These are phyloP conservation scores for Xerophyta viscosa DNA, from an alignment of 106 monocot species.

Conservation along the genomic window DNA sequence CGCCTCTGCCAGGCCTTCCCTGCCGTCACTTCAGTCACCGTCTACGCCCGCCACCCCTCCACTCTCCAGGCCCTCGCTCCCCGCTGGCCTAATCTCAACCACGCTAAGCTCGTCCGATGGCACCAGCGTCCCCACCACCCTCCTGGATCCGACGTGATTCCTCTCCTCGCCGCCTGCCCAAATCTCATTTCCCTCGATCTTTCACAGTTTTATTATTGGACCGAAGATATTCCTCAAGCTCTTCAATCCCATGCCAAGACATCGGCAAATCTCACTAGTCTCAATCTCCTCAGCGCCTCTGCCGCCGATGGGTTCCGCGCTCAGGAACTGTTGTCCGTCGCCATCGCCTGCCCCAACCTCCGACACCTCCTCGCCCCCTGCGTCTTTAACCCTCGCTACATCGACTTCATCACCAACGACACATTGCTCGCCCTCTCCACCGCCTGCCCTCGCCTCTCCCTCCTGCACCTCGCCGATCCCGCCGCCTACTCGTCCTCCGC, in stretches of 20 bases:
- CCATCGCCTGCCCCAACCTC: conserved; percentile 49
- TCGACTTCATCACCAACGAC: conserved; percentile 56
- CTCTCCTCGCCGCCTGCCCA: conserved; percentile 38
- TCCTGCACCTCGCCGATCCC: conserved; percentile 60
- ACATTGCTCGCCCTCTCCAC: conserved; percentile 38
- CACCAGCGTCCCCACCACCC: conserved; percentile 46
- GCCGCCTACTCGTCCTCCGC: conserved; percentile 14
- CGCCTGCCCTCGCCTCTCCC: conserved; percentile 40
- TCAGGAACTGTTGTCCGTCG: conserved; percentile 34
- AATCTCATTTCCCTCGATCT: conserved; percentile 50
- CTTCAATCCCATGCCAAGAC: conserved; percentile 21
- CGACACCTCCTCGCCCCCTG: conserved; percentile 40
- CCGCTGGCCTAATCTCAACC: conserved; percentile 35
- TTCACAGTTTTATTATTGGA: conserved; percentile 88
- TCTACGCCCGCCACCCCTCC: conserved; percentile 61
- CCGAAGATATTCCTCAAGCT: conserved; percentile 69
- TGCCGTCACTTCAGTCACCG: conserved; percentile 27
- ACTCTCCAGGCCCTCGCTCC: conserved; percentile 28
- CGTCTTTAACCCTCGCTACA: conserved; percentile 65
- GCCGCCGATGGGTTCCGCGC: conserved; percentile 60
- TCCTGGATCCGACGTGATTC: conserved; percentile 44
- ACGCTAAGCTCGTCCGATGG: conserved; percentile 72
- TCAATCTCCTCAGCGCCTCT: conserved; percentile 48
- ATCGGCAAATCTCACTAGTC: conserved; percentile 19
- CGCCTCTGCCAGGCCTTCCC: conserved; percentile 59